These are phyloP conservation scores for Neurospora sp. DNA, from an alignment of 495 filamentous ascomycete genomes.

Conservation along the genomic window DNA sequence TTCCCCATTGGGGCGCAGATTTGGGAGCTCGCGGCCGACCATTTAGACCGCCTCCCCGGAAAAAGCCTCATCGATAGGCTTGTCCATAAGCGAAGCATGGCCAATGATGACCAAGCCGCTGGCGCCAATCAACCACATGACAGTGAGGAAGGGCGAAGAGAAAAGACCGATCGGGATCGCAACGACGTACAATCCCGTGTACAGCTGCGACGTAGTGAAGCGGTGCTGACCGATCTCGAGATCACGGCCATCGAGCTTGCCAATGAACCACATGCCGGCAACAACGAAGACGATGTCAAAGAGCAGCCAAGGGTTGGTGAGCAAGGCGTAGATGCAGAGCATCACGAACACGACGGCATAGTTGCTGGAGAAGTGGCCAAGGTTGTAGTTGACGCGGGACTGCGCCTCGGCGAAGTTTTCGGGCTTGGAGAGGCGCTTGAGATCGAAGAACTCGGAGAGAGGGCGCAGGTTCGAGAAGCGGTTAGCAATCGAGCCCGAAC, in stretches of 20 bases:
- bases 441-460: slow-evolving; percentile 84
- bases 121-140: slow-evolving; percentile 92
- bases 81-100: slow-evolving; percentile 93
- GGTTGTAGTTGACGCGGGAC: slow-evolving; percentile 93
- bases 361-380: slow-evolving; percentile 96
- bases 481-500: slow-evolving; percentile 61
- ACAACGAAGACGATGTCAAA: slow-evolving; percentile 86
- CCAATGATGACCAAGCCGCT: slow-evolving; percentile 84
- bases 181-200: slow-evolving; percentile 74
- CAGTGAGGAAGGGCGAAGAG: slow-evolving; percentile 68
- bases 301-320: slow-evolving; percentile 72
- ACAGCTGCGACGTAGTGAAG: slow-evolving; percentile 87
- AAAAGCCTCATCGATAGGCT: slow-evolving; percentile 99
- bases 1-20: slow-evolving; percentile 92
- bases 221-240: slow-evolving; percentile 73
- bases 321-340: slow-evolving; percentile 87
- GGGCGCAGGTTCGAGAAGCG: slow-evolving; percentile 91
- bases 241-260: slow-evolving; percentile 76
- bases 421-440: slow-evolving; percentile 92
- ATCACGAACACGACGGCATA: slow-evolving; percentile 89
- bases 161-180: slow-evolving; percentile 73
- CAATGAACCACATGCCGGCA: slow-evolving; percentile 80
- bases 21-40: slow-evolving; percentile 99
- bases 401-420: slow-evolving; percentile 83
- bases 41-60: slow-evolving; percentile 99